Conservation (phyloP, 208 protist species). For the Trypanosoma avium region DNA sequence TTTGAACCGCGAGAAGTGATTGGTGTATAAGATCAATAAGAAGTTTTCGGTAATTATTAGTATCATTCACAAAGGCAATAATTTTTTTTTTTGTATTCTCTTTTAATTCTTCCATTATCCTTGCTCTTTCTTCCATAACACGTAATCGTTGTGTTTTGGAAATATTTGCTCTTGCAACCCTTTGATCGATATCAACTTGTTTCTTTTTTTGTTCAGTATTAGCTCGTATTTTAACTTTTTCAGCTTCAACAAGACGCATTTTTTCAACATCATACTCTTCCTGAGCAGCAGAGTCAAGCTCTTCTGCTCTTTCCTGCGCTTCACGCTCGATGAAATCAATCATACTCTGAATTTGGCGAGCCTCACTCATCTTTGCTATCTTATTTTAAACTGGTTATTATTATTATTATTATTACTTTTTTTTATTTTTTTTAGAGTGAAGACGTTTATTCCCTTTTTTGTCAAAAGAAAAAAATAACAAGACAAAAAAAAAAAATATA, state of each 20-base stretch:
- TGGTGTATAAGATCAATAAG: constrained; percentile 70
- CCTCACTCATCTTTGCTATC: constrained; percentile 74
- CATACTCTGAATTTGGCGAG: constrained; percentile 92
- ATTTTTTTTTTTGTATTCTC: constrained; percentile 69
- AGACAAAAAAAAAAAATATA: constrained; percentile 12
- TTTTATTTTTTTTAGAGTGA: neutral
- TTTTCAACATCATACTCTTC: constrained; percentile 92
- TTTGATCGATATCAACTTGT: constrained; percentile 81
- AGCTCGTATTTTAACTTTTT: constrained; percentile 83
- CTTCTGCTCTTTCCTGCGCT: constrained; percentile 89
- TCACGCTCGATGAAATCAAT: constrained; percentile 94
- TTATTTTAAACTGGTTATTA: constrained; percentile 1
- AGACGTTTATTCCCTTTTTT: too few relatives aligned
- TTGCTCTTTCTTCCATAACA: constrained; percentile 79
- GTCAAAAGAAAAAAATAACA: constrained; percentile 18
- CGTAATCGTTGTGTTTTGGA: constrained; percentile 79
- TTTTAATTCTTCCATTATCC: constrained; percentile 75
- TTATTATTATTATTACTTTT: neutral
- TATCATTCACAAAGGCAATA: constrained; percentile 49
- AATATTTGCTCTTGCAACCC: constrained; percentile 85
- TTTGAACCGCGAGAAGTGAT: constrained; percentile 71
- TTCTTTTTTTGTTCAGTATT: constrained; percentile 78
- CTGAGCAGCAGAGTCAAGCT: constrained; percentile 85
- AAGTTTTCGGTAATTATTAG: constrained; percentile 59
- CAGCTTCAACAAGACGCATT: constrained; percentile 84